Evolutionary conservation across 768 basidiomycete species (phyloP).

Genomic region (Candolleomyces aberdarensis): DNA sequence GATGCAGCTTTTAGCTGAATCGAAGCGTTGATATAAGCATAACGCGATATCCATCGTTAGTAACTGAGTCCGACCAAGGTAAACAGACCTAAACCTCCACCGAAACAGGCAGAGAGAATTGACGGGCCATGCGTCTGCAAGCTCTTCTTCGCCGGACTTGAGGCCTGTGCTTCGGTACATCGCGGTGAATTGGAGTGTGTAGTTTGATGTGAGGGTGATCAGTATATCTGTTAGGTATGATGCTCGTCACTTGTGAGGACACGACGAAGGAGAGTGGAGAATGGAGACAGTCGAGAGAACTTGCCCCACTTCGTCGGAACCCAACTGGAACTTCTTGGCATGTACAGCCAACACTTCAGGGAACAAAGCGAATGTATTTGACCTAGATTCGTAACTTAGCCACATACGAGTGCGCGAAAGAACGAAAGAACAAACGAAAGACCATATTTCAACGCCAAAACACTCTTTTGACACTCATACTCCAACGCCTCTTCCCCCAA

Average conservation of each 20-base stretch:
- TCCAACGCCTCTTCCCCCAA: too few relatives aligned
- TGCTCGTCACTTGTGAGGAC: too few relatives aligned
- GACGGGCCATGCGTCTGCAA: slow-evolving; percentile 39
- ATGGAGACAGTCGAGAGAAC: slow-evolving; percentile 20
- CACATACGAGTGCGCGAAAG: too few relatives aligned
- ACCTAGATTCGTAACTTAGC: too few relatives aligned
- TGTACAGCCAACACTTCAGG: too few relatives aligned
- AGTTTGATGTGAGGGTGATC: slow-evolving; percentile 58
- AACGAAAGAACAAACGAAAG: too few relatives aligned
- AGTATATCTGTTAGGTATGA: slow-evolving; percentile 71
- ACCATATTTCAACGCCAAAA: too few relatives aligned
- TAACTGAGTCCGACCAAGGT: too few relatives aligned
- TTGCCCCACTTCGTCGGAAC: slow-evolving; percentile 87
- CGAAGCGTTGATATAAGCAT: slow-evolving; percentile 77
- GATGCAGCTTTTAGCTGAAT: slow-evolving; percentile 35
- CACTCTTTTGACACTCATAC: too few relatives aligned
- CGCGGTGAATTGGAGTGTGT: slow-evolving; percentile 56
- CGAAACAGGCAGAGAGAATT: background rate
- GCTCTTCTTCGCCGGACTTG: slow-evolving; percentile 62
- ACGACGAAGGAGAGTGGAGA: background rate
- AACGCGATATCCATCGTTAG: background rate
- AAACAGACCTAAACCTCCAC: background rate
- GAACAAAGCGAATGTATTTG: too few relatives aligned
- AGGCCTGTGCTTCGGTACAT: slow-evolving; percentile 67
- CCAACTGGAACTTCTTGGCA: too few relatives aligned